A percentile compares a stretch with the other conserved stretches of the same genome.
phyloP scores from a whole-genome alignment of 148 eudicot genomes.

The Rhododendron ovatum region DNA sequence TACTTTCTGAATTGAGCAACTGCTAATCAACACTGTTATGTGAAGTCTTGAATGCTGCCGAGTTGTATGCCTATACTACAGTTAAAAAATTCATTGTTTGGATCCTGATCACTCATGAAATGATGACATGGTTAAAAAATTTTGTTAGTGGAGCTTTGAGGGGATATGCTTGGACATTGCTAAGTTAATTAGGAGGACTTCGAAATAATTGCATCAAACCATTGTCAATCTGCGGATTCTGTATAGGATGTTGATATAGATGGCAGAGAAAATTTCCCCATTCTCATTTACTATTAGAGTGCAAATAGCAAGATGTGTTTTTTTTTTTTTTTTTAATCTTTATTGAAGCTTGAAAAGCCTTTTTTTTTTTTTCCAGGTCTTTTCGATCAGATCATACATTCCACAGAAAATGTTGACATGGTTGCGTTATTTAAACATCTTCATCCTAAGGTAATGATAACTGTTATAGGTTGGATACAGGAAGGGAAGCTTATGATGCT shows the following conservation, averaged over 20 bases:
- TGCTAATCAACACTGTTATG: background rate
- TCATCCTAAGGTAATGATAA: constrained; percentile 72
- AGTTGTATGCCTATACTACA: background rate
- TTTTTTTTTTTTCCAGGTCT: constrained; percentile 60
- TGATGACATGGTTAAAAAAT: background rate
- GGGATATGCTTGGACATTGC: background rate
- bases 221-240: background rate
- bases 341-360: background rate
- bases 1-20: background rate
- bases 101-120: background rate
- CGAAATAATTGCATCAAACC: background rate
- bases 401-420: constrained; percentile 87
- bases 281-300: background rate
- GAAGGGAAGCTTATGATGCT: background rate
- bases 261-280: background rate
- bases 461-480: background rate
- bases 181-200: background rate
- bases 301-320: constrained; percentile 3
- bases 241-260: background rate
- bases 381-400: constrained; percentile 96
- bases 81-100: background rate
- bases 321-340: too few relatives aligned
- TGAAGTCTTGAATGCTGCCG: background rate
- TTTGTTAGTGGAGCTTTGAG: constrained; percentile 1
- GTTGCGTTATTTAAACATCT: constrained; percentile 82